Conservation (phyloP, 1,284 basidiomycete species). For the Takashimella tepidaria region DNA sequence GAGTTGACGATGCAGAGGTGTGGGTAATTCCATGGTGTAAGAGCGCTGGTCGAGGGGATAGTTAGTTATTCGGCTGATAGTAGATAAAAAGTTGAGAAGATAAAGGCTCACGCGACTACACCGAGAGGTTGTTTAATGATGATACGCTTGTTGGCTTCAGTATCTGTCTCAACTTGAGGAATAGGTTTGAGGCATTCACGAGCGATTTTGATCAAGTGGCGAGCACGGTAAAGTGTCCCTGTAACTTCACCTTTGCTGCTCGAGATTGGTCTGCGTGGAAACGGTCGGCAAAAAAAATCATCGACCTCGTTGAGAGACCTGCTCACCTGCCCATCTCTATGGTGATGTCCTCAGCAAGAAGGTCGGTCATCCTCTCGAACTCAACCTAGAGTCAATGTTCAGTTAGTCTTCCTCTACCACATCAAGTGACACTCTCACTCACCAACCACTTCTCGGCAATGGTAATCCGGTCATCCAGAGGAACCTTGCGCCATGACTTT, state of each 20-base stretch:
- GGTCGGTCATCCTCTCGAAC: slow-evolving; percentile 64
- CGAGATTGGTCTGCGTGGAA: slow-evolving; percentile 67
- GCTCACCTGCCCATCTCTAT: slow-evolving; percentile 70
- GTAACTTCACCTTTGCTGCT: slow-evolving; percentile 72
- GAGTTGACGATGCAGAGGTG: slow-evolving; percentile 86
- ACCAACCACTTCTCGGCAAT: slow-evolving; percentile 75
- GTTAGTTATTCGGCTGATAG: not conserved
- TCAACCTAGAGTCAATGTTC: slow-evolving; percentile 67
- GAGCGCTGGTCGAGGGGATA: slow-evolving; percentile 18
- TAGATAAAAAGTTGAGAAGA: too few relatives aligned
- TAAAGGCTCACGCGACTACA: slow-evolving; percentile 85
- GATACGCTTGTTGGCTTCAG: slow-evolving; percentile 72
- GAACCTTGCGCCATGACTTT: slow-evolving; percentile 63
- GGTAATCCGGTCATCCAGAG: slow-evolving; percentile 58
- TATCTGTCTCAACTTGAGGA: slow-evolving; percentile 66
- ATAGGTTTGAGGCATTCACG: slow-evolving; percentile 69
- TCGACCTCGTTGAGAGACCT: too few relatives aligned
- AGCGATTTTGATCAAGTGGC: slow-evolving; percentile 82
- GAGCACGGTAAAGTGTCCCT: slow-evolving; percentile 73
- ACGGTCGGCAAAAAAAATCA: too few relatives aligned
- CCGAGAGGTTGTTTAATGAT: slow-evolving; percentile 80
- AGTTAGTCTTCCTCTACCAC: too few relatives aligned
- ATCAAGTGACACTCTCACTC: too few relatives aligned
- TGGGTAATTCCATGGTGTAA: slow-evolving; percentile 61
- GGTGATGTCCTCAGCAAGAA: slow-evolving; percentile 70